These are phyloP conservation scores for Pogostemon cablin DNA, from an alignment of 257 asterid species.

Conservation along the genomic window DNA sequence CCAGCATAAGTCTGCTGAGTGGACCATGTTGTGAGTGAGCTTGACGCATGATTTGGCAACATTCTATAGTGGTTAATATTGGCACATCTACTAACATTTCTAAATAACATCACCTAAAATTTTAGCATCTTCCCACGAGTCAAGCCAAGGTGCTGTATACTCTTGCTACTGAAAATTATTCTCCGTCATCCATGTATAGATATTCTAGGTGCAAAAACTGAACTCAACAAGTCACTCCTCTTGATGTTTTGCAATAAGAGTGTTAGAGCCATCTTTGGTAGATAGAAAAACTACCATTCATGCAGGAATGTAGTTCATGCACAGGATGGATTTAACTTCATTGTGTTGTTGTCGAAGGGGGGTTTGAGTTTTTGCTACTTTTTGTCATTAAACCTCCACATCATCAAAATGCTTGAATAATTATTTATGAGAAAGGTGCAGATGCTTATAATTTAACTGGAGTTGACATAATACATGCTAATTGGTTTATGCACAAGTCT, in stretches of 20 bases:
- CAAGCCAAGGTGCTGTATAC: neutral
- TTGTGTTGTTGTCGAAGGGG: constrained; percentile 7
- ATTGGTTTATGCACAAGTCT: constrained; percentile 15
- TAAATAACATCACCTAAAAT: constrained; percentile 3
- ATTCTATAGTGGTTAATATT: constrained; percentile 5
- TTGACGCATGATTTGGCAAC: constrained; percentile 12
- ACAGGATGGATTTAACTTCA: constrained; percentile 22
- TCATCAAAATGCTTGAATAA: neutral
- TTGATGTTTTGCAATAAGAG: neutral
- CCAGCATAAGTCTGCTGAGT: neutral
- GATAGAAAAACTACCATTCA: constrained; percentile 3
- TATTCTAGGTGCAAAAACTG: constrained; percentile 2
- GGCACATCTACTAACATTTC: neutral
- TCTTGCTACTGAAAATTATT: neutral
- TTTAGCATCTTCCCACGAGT: constrained; percentile 12
- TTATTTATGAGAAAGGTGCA: neutral
- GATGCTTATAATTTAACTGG: constrained; percentile 10
- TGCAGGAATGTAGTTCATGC: constrained; percentile 15
- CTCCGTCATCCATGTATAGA: neutral
- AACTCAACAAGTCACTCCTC: neutral
- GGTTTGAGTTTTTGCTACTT: neutral
- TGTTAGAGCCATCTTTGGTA: neutral
- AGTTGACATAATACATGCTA: constrained; percentile 10
- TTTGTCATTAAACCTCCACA: no score
- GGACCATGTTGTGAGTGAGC: constrained; percentile 5